These are phyloP conservation scores for Fraxinus sp. DNA, from an alignment of 305 asterid species.

Conservation along the genomic window DNA sequence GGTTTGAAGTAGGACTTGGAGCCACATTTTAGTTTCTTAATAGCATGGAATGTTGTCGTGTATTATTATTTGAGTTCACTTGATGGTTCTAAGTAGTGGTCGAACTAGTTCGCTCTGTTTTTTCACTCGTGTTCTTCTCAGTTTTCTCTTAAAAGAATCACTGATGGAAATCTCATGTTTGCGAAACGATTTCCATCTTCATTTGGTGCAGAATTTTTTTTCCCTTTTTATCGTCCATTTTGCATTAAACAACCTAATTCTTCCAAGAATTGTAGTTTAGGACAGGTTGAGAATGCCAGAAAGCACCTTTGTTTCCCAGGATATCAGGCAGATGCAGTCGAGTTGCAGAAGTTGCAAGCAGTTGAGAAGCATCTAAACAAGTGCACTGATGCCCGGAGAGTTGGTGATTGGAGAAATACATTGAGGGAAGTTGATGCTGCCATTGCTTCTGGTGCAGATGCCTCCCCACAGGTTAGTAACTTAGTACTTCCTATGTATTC, in stretches of 20 bases:
- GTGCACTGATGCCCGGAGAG: conserved; percentile 62
- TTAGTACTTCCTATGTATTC: conserved; percentile 15
- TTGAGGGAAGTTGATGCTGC: conserved; percentile 72
- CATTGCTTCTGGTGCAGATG: conserved; percentile 71
- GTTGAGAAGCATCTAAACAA: conserved; percentile 65
- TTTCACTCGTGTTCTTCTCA: not conserved
- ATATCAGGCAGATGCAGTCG: conserved; percentile 52
- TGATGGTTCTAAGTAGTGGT: not conserved
- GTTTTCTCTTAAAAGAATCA: not conserved
- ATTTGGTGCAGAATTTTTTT: not conserved
- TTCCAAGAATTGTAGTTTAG: conserved; percentile 64
- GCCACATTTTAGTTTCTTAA: not conserved
- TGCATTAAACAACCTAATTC: conserved; percentile 45
- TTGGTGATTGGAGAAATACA: conserved; percentile 62
- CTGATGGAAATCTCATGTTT: not conserved
- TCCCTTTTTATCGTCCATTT: conserved; percentile 24
- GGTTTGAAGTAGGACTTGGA: conserved; percentile 8
- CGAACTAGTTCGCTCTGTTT: not conserved
- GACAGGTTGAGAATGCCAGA: conserved; percentile 83
- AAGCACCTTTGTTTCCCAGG: conserved; percentile 71
- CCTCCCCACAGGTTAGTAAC: conserved; percentile 61
- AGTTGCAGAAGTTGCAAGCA: conserved; percentile 62
- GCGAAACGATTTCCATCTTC: not conserved
- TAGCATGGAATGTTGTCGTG: not conserved
- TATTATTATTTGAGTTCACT: not conserved